Conservation (phyloP, 129 eudicot species). For the Escallonia herrerae region DNA sequence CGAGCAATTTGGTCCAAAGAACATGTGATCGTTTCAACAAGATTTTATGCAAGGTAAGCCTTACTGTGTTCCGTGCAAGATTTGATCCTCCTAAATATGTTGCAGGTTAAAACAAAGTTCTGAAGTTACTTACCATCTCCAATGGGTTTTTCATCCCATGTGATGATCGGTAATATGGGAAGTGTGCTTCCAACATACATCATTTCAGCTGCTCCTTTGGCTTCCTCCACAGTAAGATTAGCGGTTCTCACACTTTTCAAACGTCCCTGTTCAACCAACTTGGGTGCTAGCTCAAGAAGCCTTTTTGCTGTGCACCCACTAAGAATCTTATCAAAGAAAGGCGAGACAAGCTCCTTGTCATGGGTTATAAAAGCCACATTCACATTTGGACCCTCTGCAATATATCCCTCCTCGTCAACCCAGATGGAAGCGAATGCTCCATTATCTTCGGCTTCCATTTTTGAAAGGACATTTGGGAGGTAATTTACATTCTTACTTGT, state of each 20-base stretch:
- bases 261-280: constrained; percentile 59
- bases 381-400: constrained; percentile 94
- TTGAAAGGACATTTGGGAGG: constrained; percentile 79
- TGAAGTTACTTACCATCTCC: constrained; percentile 61
- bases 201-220: constrained; percentile 70
- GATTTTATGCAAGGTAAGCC: too few species aligned
- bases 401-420: constrained; percentile 74
- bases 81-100: background rate
- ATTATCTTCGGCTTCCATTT: constrained; percentile 80
- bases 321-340: constrained; percentile 69
- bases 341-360: constrained; percentile 74
- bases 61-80: background rate
- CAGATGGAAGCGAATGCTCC: constrained; percentile 83
- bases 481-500: constrained; percentile 87
- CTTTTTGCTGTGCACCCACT: constrained; percentile 87
- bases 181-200: constrained; percentile 93
- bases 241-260: constrained; percentile 55
- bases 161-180: constrained; percentile 59
- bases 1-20: background rate
- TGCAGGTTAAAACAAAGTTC: background rate
- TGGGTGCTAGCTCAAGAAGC: constrained; percentile 65
- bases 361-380: constrained; percentile 72
- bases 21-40: background rate
- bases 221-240: constrained; percentile 57
- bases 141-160: constrained; percentile 85